Evolutionary conservation across 306 rosid species (phyloP), one percentile per base, ranked within the genome.

Genomic region (Mimosa bimucronata): DNA sequence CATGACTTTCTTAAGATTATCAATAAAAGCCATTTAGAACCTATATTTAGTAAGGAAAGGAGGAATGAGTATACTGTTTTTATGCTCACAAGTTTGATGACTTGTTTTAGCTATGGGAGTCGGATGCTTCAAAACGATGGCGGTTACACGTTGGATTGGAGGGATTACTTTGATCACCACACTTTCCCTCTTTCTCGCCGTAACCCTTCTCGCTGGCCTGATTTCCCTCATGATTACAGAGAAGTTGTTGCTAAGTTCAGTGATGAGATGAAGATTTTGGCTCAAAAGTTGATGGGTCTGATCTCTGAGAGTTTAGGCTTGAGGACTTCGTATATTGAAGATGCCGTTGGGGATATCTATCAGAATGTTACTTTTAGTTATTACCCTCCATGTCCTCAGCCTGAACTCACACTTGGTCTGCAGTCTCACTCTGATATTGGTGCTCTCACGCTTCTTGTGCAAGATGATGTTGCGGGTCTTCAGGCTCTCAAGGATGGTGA

Each of bases 131-230:
- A 76, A 37, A 83, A 84, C 72, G 85, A 85, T 55, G 50, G 80
- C 69, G 89, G 58, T 28, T 65, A 75, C 41, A 77, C 84, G 1
- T 81, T 95, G 42, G 98, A 95, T 73, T 95, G 98, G 98, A 88
- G 98, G 72, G 98, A 95, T 77, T 95, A 92, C 85, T 92, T 95
- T 75, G 94, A 95, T 48, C 98, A 95, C 86, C 98, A 95, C 79
- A 91, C 98, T 1, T 77, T 91, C 3, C 98, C 98, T 4, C 87
- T 92, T 50, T 85, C 90, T 42, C 98, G 98, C 37, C 94, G 97
- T 21, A 71, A 94, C 84, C 91, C 97, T 57, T 61, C 77, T 68
- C 78, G 80, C 3, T 95, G 98, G 98, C 97, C 98, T 5, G 48
- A 87, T 10, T 91, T 83, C 52, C 90, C 94, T 1, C 30, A 87